phyloP scores from a whole-genome alignment of 2,329 filamentous ascomycete genomes.

The Sclerotiophoma versabilis region DNA sequence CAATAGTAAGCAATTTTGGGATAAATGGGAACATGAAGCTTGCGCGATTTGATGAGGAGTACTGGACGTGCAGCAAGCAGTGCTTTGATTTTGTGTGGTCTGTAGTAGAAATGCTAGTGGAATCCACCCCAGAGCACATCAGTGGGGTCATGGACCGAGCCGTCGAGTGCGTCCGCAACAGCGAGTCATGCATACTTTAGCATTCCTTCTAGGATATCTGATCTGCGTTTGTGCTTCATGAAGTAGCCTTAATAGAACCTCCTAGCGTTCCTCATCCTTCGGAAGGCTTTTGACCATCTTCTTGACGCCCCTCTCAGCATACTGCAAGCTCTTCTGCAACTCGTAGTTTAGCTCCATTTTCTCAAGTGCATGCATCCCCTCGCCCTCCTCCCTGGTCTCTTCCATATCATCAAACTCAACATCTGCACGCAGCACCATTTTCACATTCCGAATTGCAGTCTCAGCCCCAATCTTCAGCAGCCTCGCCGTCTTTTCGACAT shows the following conservation, averaged over 20 bases:
- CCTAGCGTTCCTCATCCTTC: background rate
- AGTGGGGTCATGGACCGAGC: conserved; percentile 5
- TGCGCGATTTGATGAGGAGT: background rate
- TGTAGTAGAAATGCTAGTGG: conserved; percentile 17
- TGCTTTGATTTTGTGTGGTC: conserved; percentile 19
- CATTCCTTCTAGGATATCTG: background rate
- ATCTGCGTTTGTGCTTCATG: background rate
- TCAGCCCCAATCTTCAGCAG: conserved; percentile 36
- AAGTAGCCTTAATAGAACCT: background rate
- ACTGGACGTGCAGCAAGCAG: background rate
- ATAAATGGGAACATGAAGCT: background rate
- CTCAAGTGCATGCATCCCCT: conserved; percentile 9
- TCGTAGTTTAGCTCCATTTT: conserved; percentile 28
- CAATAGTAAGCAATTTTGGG: background rate
- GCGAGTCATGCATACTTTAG: conserved; percentile 3
- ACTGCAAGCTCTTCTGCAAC: conserved; percentile 32
- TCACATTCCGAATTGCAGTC: conserved; percentile 38
- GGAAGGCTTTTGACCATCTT: conserved; percentile 42
- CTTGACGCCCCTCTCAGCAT: conserved; percentile 43
- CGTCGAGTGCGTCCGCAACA: background rate
- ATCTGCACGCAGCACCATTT: conserved; percentile 34
- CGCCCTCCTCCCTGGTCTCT: conserved; percentile 7
- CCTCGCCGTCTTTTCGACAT: conserved; percentile 31
- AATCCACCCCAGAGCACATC: conserved; percentile 1
- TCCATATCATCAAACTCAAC: conserved; percentile 5